Evolutionary conservation across 805 yeast species (phyloP), one percentile per base, ranked within the genome.

Genomic region (Priceomyces haplophilus): DNA sequence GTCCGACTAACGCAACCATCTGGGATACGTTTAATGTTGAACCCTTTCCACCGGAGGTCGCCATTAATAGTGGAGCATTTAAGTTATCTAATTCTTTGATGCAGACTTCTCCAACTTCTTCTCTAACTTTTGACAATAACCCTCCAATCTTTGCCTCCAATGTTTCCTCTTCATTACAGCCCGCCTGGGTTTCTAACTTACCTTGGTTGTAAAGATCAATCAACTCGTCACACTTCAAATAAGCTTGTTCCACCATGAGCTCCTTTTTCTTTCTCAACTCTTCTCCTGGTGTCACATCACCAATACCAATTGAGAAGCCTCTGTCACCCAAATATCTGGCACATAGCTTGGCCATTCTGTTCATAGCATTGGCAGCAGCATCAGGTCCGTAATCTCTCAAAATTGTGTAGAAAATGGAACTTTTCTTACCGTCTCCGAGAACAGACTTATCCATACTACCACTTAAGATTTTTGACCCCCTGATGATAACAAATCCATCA

Each of bases 1-100:
- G 99, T 42, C 99, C 99, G 21, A 93, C 99, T 61, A 91, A 97
- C 0, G 99, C 99, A 76, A 93, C 98, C 99, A 93, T 93, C 73
- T 93, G 99, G 11, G 99, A 93, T 23, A 93, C 99, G 65, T 93
- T 93, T 49, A 95, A 78, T 0, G 97, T 89, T 31, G 98, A 93
- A 67, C 99, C 99, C 65, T 93, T 93, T 33, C 98, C 91, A 54
- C 99, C 99, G 77, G 98, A 93, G 1, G 96, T 88, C 10, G 99
- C 97, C 99, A 93, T 93, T 60, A 93, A 91, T 58, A 93, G 77
- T 32, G 99, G 99, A 18, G 99, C 96, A 61, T 93, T 93, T 39
- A 88, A 78, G 40, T 84, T 79, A 51, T 87, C 97, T 45, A 93
- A 73, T 65, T 93, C 98, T 42, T 76, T 79, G 58, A 95, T 91